Base-by-base conservation (phyloP, 805 yeast genomes). In the Lachancea fermentati region DNA sequence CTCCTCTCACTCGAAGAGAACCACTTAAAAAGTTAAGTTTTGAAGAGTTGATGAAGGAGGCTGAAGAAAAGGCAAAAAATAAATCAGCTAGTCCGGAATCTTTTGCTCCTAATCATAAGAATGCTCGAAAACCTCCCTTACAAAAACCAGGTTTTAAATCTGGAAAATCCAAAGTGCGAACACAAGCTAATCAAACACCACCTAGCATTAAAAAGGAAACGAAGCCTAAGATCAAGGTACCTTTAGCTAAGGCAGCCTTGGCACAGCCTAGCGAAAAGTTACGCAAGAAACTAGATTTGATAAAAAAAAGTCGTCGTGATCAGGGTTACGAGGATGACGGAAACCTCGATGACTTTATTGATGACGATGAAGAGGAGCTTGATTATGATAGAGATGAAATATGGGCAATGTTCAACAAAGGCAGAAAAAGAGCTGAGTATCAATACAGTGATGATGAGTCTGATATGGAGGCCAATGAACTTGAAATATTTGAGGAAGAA, bases 401-500 rank as follows among this genome's bases (percentile, higher is more conserved):
- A 34, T 87, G 96, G 96, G 76, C 79, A 14, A 73, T 91, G 62
- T 84, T 89, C 60, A 81, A 78, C 54, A 71, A 75, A 43, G 86
- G 88, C 3, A 71, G 71, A 43, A 68, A 72, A 40, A 67, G 86
- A 33, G 51, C 66, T 0, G 62, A 69, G 32, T 71, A 68, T 45
- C 62, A 63, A 28, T 66, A 70, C 37, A 69, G 71, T 39, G 78
- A 74, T 41, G 75, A 71, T 40, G 72, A 74, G 5, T 68, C 69
- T 17, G 73, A 65, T 30, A 91, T 93, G 97, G 97, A 91, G 57
- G 96, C 96, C 2, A 82, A 93, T 1, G 97, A 96, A 19, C 80
- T 80, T 19, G 97, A 91, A 47, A 78, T 93, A 17, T 65, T 87
- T 31, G 85, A 77, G 42, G 98, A 91, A 54, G 98, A 91, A 62